These are phyloP conservation scores for Centella asiatica DNA, from an alignment of 129 eudicot species.

Conservation along the genomic window DNA sequence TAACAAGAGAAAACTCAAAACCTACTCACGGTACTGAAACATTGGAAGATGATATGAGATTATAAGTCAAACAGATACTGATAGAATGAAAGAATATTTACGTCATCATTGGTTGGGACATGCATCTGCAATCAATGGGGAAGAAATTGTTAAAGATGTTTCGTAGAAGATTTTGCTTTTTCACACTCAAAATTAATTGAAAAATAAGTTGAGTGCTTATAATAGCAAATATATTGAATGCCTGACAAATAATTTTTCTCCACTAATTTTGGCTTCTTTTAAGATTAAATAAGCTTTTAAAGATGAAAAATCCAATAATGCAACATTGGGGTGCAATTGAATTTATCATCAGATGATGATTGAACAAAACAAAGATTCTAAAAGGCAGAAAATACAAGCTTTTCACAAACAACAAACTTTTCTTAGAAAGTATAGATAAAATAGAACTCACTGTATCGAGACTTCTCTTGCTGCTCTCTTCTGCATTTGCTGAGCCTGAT, in stretches of 20 bases:
- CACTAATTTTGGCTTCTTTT: neutral
- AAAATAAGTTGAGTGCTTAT: neutral
- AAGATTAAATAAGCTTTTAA: no score
- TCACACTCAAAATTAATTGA: neutral
- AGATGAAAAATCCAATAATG: neutral
- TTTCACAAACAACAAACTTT: neutral
- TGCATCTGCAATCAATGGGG: conserved; percentile 20
- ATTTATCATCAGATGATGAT: neutral
- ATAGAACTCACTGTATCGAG: conserved; percentile 41
- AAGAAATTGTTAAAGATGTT: neutral
- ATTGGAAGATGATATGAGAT: neutral
- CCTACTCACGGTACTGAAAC: neutral
- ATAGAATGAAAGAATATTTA: conserved; percentile 8
- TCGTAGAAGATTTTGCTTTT: neutral
- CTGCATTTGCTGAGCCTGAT: conserved; percentile 27
- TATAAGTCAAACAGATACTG: neutral
- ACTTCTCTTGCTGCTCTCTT: conserved; percentile 26
- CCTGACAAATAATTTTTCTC: neutral
- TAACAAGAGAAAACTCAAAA: neutral
- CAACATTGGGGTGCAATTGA: neutral
- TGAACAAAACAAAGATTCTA: neutral
- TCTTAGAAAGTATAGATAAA: conserved; percentile 1
- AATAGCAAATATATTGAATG: neutral
- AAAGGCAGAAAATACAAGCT: neutral
- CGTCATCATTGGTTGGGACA: conserved; percentile 27